A percentile compares a stretch with the other conserved stretches of the same genome.
Evolutionary conservation across 371 early-diverging fungal species (phyloP).

Genomic region (Circinella minor): DNA sequence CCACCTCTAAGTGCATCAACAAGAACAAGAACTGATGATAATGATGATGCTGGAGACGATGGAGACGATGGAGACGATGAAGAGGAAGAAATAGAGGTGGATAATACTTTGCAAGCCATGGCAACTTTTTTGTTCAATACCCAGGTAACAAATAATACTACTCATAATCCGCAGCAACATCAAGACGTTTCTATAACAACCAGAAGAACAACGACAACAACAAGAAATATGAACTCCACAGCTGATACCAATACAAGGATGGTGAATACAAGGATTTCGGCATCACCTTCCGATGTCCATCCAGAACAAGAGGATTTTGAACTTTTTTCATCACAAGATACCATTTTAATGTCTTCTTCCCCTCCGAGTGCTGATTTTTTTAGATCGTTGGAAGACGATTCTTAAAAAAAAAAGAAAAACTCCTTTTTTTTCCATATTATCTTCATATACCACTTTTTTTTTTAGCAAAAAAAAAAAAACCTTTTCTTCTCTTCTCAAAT

Average conservation of each 20-base stretch:
- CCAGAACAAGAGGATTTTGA: background rate
- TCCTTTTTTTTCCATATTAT: background rate
- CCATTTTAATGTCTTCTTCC: constrained; percentile 5
- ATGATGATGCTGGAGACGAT: too few species aligned
- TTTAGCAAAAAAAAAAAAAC: too few species aligned
- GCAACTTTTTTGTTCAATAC: background rate
- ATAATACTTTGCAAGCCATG: constrained; percentile 2
- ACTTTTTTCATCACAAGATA: constrained; percentile 7
- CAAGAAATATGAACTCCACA: background rate
- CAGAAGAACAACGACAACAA: background rate
- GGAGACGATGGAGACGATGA: too few species aligned
- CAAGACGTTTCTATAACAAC: background rate
- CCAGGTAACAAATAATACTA: background rate
- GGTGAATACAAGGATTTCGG: background rate
- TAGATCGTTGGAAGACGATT: background rate
- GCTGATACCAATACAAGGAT: background rate
- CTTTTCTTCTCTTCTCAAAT: too few species aligned
- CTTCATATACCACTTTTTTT: too few species aligned
- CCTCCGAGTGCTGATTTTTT: background rate
- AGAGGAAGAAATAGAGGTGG: background rate
- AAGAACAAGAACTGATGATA: background rate
- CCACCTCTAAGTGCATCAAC: background rate
- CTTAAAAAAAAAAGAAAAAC: background rate
- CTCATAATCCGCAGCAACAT: background rate
- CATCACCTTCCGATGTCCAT: background rate